These are phyloP conservation scores for Wickerhamiella vanderwaltii DNA, from an alignment of 805 yeast species.

Conservation along the genomic window DNA sequence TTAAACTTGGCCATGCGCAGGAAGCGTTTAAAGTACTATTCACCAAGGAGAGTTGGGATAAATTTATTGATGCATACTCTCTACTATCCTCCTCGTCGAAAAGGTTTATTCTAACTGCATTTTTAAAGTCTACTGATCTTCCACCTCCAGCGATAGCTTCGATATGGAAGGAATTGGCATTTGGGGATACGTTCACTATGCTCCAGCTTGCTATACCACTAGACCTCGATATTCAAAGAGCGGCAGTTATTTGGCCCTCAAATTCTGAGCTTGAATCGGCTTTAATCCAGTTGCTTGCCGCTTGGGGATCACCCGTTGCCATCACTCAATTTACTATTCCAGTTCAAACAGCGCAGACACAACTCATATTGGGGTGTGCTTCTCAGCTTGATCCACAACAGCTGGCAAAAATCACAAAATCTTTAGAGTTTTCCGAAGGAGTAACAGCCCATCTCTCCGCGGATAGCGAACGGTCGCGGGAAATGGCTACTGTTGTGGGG, in stretches of 20 bases:
- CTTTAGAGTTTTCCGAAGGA: conserved; percentile 34
- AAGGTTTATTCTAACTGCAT: conserved; percentile 12
- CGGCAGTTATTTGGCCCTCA: conserved; percentile 16
- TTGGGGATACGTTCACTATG: background rate
- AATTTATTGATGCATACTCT: background rate
- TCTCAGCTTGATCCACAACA: conserved; percentile 20
- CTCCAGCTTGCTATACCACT: background rate
- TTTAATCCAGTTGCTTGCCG: conserved; percentile 14
- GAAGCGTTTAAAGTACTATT: conserved; percentile 9
- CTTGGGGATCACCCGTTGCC: conserved; percentile 31
- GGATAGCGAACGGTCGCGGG: conserved; percentile 34
- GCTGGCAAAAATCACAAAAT: conserved; percentile 27
- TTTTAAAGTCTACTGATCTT: conserved; percentile 5
- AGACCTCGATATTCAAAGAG: conserved; percentile 15
- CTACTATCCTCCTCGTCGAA: conserved; percentile 16
- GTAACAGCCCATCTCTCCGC: conserved; percentile 47
- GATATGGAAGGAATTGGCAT: conserved; percentile 14
- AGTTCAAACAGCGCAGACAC: conserved; percentile 40
- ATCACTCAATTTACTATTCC: conserved; percentile 33
- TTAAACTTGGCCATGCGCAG: conserved; percentile 22
- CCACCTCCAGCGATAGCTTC: conserved; percentile 14
- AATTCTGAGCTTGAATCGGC: conserved; percentile 4
- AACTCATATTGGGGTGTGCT: conserved; percentile 32
- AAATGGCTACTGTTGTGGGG: conserved; percentile 47
- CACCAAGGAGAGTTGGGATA: background rate